Evolutionary conservation across 164 flowering plant genomes (phyloP), one percentile per base, ranked within the genome.

Genomic region (Piper longum): DNA sequence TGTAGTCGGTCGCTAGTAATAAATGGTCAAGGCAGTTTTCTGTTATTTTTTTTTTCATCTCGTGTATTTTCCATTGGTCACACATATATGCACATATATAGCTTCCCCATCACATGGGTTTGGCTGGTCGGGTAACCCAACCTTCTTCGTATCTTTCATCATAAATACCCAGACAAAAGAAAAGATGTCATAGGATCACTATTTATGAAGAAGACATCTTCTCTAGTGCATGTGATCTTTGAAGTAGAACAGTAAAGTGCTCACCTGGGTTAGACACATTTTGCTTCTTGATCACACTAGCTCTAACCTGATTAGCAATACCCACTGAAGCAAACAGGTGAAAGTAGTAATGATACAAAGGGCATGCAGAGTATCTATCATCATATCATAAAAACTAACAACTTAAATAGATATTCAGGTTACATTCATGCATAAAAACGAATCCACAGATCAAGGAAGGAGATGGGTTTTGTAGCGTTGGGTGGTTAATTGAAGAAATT

Each of bases 1-100:
- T 62, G 62, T 69, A 67, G 65, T 75, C 66, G 70, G 67, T 70
- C 71, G 71, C 66, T 67, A 60, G 44, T 68, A 61, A 58, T 70
- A 67, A 74, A 68, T 68, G 77, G 63, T 57, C 62, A 56, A 14
- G 68, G 60, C 69, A 61, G 73, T 67, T 67, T 66, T 43, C 64
- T 18, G 72, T 67, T 64, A 54, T 43, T 60, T 55, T 48, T 48
- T 41, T 41, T 16, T 58, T 44, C 63, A 59, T 57, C 60, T 67
- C 61, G 56, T 61, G 62, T 43, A 14, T 43, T 54, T 57, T 13
- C 45, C 58, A 40, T 63, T 42, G 40, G 42, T 14, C 52, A 48
- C 14, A 48, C 11, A 44, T 44, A 26, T 26, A 44, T 44, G 11
- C 11, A 44, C 48, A 44, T 6, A 44, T 48, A 14, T 48, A 48